Evolutionary conservation across 106 monocot genomes (phyloP), one percentile per base, ranked within the genome.

Genomic region (Apostasia shenzhenica): DNA sequence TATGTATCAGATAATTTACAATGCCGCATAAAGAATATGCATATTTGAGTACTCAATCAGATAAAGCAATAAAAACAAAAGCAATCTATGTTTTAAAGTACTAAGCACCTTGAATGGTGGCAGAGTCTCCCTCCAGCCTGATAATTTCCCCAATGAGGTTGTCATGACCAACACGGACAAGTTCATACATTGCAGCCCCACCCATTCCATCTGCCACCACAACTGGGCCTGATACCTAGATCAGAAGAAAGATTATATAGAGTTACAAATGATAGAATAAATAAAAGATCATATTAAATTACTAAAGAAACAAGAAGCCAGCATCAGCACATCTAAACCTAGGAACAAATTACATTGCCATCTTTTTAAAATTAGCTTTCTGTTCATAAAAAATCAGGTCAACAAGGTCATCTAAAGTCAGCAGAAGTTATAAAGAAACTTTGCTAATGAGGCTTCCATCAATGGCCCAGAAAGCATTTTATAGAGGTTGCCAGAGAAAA

Each of bases 181-280:
- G 70, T 63, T 99, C 99, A 78, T 99, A 93, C 99, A 93, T 99
- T 43, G 99, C 99, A 77, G 99, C 99, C 76, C 99, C 99, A 10
- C 90, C 88, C 99, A 99, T 99, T 74, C 93, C 99, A 90, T 93
- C 99, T 68, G 99, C 99, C 63, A 99, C 99, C 3, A 99, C 93
- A 43, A 99, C 99, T 53, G 99, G 99, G 12, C 99, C 99, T 62
- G 97, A 99, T 2, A 95, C 95, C 95, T 95, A 73, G 10, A 73
- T 6, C 41, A 37, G 14, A 56, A n/a, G 12, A 14, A 11, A 56
- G 14, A 56, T 56, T 56, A n/a, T 56, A 4, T 56, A 9, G 4
- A 56, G 50, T 5, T 4, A 50, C 50, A 50, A 50, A 50, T 5
- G 4, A 4, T 50, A 50, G 50, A 5, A 26, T 26, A 26, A 26